Conservation (phyloP, 768 basidiomycete species). For the Termitomyces sp. region DNA sequence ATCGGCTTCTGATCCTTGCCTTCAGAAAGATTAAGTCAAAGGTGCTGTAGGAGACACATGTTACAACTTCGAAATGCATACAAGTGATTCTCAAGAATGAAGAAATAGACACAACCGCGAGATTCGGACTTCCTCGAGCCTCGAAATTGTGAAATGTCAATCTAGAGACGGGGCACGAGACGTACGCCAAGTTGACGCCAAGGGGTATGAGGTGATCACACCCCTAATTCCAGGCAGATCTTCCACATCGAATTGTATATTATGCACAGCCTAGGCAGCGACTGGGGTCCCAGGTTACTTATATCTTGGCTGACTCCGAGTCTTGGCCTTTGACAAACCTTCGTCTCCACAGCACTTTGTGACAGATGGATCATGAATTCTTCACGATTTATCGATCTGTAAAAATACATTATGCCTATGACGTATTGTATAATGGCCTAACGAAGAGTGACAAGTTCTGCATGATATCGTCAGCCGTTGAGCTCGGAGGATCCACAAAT, state of each 20-base stretch:
- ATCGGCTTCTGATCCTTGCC: background rate
- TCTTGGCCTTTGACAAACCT: background rate
- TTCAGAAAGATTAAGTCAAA: background rate
- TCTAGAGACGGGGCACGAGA: background rate
- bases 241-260: background rate
- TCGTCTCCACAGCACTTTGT: background rate
- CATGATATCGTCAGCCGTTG: constrained; percentile 16
- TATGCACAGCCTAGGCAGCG: constrained; percentile 1
- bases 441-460: constrained; percentile 54
- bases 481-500: background rate
- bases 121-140: background rate
- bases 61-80: background rate
- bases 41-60: background rate
- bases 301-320: background rate
- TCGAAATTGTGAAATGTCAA: background rate
- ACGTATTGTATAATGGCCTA: constrained; percentile 13
- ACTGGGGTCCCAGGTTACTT: constrained; percentile 8
- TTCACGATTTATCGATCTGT: constrained; percentile 1
- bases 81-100: background rate
- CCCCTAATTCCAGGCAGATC: background rate
- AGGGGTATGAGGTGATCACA: background rate
- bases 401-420: constrained; percentile 7
- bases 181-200: background rate
- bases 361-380: background rate
- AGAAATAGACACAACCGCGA: background rate